Percentiles rank a stretch among this genome's conserved stretches.
Conservation (phyloP, 192 early-diverging fungal species). For the Entomortierella lignicola region DNA sequence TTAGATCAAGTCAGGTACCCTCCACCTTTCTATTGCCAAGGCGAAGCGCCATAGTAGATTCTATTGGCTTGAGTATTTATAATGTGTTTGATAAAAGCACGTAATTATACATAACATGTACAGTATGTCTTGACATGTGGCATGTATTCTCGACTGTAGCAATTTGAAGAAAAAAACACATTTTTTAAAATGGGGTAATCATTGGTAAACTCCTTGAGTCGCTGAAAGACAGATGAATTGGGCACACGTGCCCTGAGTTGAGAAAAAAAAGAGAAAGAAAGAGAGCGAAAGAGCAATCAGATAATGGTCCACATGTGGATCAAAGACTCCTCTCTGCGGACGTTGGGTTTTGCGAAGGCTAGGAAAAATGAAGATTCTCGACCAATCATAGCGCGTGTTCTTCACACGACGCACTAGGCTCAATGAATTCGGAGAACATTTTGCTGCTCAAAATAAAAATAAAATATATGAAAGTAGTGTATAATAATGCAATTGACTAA, state of each 20-base stretch:
- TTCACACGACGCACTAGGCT: conserved; percentile 34
- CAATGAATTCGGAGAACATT: not conserved
- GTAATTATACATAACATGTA: not conserved
- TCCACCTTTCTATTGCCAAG: too few relatives aligned
- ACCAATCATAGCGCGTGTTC: conserved; percentile 30
- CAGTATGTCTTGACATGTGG: not conserved
- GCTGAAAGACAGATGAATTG: too few relatives aligned
- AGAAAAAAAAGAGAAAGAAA: not conserved
- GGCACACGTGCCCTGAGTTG: not conserved
- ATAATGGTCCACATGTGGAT: conserved; percentile 2
- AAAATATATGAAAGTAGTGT: not conserved
- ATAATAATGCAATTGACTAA: too few relatives aligned
- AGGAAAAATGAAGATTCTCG: not conserved
- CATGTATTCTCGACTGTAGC: not conserved
- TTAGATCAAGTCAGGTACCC: too few relatives aligned
- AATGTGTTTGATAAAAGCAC: too few relatives aligned
- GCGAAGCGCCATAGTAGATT: too few relatives aligned
- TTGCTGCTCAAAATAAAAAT: conserved; percentile 6
- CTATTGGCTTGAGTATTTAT: too few relatives aligned
- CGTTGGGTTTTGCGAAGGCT: not conserved
- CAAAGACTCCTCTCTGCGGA: not conserved
- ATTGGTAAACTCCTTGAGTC: too few relatives aligned
- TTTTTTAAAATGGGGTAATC: too few relatives aligned
- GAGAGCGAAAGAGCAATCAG: not conserved
- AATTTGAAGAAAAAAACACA: too few relatives aligned